Evolutionary conservation across 2,329 filamentous ascomycete species (phyloP), one percentile per base, ranked within the genome.

Genomic region (Beauveria asiatica): DNA sequence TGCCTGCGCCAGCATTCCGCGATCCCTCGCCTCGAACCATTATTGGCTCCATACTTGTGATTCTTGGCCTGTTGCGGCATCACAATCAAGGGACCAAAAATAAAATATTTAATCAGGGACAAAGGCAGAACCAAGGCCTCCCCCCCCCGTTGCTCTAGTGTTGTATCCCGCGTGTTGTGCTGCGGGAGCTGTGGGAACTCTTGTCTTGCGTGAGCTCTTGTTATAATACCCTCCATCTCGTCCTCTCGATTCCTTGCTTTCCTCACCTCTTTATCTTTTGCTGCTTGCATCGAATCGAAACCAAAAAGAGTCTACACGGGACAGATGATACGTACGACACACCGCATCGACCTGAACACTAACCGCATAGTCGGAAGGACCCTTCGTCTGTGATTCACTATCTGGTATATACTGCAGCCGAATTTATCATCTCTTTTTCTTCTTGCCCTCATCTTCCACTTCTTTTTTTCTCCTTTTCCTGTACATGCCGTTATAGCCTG

Each of bases 401-500:
- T 19, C 50, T 59, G 49, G 57, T 59, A 59, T 54, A 52, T 59
- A 53, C 25, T 59, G 49, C 54, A 39, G n/a, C 50, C 51, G 55
- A 57, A 57, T 55, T 53, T 62, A 53, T 54, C 17, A 45, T 56
- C 27, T 48, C 54, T 42, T 49, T 49, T 46, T 46, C 6, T 57
- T n/a, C 16, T 25, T 42, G 33, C 59, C 30, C 11, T 11, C 10
- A 33, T 53, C 37, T 37, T 42, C 19, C 53, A 41, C 30, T 48
- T 16, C 17, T 49, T 57, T 48, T 58, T 49, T 33, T 39, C 41
- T 37, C 41, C 30, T 30, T 55, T 30, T 30, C 52, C 61, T 59
- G 65, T 66, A 65, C 63, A 65, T 67, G 65, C 63, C 64, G 62
- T 63, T 62, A 65, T 53, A 59, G 54, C 51, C 44, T 58, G 60